Conservation (phyloP, 192 early-diverging fungal genomes). For the Paraglomus brasilianum region DNA sequence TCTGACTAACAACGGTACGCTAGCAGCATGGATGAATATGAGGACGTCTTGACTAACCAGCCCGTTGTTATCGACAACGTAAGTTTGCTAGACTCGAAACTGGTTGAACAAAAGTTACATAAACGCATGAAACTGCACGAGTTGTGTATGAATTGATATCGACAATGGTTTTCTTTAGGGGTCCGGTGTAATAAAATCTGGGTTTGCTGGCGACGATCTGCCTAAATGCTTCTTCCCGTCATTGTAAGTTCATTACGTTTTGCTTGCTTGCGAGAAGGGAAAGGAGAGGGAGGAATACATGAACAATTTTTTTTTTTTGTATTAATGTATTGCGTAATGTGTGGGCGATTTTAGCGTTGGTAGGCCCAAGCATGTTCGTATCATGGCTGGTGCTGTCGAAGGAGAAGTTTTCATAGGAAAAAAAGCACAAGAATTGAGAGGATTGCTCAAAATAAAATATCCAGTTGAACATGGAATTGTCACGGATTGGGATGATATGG, state of each 20-base stretch:
- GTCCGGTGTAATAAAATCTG: constrained; percentile 98
- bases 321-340: background rate
- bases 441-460: constrained; percentile 91
- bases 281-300: background rate
- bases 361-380: constrained; percentile 91
- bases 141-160: background rate
- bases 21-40: constrained; percentile 68
- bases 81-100: no score
- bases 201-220: constrained; percentile 96
- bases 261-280: constrained; percentile 11
- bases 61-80: constrained; percentile 99
- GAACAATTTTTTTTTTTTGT: background rate
- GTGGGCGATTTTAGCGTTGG: constrained; percentile 67
- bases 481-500: constrained; percentile 99
- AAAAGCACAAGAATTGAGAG: constrained; percentile 94
- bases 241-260: constrained; percentile 55
- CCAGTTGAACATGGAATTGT: constrained; percentile 98
- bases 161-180: constrained; percentile 61
- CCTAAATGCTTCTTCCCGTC: constrained; percentile 97
- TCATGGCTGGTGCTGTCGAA: constrained; percentile 98
- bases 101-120: background rate
- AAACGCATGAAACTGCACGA: background rate
- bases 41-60: constrained; percentile 94
- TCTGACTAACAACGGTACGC: no score
- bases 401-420: constrained; percentile 94